These are phyloP conservation scores for Picea glauca DNA, from an alignment of 75 land plant genomes.

Conservation along the genomic window DNA sequence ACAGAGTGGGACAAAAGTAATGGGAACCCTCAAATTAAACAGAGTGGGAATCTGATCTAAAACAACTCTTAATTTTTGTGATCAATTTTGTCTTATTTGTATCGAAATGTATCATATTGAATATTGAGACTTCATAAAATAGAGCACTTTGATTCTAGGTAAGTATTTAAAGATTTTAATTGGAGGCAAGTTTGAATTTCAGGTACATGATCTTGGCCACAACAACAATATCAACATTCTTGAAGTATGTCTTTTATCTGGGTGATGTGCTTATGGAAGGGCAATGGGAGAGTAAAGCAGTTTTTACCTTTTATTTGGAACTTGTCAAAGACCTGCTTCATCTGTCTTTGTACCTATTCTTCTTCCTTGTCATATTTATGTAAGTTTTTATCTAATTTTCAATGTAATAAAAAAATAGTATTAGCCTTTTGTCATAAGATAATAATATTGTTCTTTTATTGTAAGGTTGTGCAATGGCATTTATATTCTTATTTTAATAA, in stretches of 20 bases:
- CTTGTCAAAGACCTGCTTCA: conserved; percentile 93
- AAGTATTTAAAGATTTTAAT: too few species aligned
- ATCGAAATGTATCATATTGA: too few species aligned
- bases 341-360: conserved; percentile 83
- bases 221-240: conserved; percentile 77
- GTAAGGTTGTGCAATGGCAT: too few species aligned
- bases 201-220: conserved; percentile 98
- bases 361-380: conserved; percentile 92
- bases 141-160: too few species aligned
- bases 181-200: conserved; percentile 13
- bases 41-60: too few species aligned
- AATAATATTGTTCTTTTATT: not conserved
- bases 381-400: conserved; percentile 35
- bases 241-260: conserved; percentile 88
- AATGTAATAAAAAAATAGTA: not conserved
- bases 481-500: too few species aligned
- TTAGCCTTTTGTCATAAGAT: not conserved
- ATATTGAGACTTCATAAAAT: too few species aligned
- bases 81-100: too few species aligned
- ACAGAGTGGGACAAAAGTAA: too few species aligned
- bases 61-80: too few species aligned
- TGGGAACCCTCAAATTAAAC: too few species aligned
- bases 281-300: conserved; percentile 97
- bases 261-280: conserved; percentile 98
- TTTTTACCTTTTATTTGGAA: conserved; percentile 93